Evolutionary conservation across 257 asterid genomes (phyloP).

Genomic region (Mitragyna speciosa): DNA sequence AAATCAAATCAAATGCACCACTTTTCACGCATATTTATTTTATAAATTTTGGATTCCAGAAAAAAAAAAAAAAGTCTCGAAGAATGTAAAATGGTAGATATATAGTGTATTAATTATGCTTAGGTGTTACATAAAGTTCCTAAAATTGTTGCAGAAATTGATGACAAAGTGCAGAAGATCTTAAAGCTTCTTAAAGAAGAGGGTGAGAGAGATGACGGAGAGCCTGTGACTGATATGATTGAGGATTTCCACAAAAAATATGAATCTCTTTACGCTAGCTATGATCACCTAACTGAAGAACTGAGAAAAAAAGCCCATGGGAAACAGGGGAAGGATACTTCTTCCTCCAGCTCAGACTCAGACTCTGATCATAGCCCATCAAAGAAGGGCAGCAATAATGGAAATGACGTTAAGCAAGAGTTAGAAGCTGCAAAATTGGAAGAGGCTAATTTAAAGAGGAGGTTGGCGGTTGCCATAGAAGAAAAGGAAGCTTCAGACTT

Average conservation of each 20-base stretch:
- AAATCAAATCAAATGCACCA: neutral
- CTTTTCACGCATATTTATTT: neutral
- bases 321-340: conserved; percentile 44
- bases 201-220: conserved; percentile 51
- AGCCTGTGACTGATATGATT: conserved; percentile 47
- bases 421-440: conserved; percentile 60
- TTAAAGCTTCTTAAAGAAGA: conserved; percentile 48
- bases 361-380: conserved; percentile 57
- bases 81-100: too few species aligned
- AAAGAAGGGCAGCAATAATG: conserved; percentile 51
- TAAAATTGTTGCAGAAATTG: conserved; percentile 56
- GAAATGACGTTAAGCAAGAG: conserved; percentile 45
- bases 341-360: conserved; percentile 73
- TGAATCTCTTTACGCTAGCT: conserved; percentile 63
- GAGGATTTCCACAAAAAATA: conserved; percentile 67
- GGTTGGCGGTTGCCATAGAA: conserved; percentile 39
- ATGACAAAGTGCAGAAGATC: conserved; percentile 72
- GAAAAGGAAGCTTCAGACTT: conserved; percentile 57
- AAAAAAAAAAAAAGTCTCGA: neutral
- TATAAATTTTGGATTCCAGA: neutral
- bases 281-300: conserved; percentile 76
- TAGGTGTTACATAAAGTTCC: neutral
- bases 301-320: conserved; percentile 52
- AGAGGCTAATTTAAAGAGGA: conserved; percentile 51
- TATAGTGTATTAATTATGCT: too few species aligned